Percentiles rank a stretch among this genome's conserved stretches.
phyloP scores from a whole-genome alignment of 2,329 filamentous ascomycete genomes.

The Aspergillus sp. region DNA sequence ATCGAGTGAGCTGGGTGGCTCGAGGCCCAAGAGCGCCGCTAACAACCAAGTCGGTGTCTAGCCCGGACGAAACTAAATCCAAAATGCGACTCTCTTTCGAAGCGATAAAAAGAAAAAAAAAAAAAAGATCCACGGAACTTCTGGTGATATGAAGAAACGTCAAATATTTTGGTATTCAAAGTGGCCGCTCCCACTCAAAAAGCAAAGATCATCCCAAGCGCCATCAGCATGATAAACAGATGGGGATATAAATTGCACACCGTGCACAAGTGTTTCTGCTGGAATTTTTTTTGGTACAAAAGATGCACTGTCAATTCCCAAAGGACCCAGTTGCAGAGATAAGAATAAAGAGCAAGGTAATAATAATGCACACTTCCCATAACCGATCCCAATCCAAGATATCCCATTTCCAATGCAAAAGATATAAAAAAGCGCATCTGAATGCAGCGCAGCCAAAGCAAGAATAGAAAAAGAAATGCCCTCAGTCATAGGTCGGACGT shows the following conservation, averaged over 20 bases:
- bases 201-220: neutral
- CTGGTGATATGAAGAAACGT: neutral
- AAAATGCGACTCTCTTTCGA: neutral
- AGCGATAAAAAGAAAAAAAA: no score
- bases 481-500: neutral
- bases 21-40: neutral
- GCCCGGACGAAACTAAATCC: no score
- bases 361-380: conserved; percentile 5
- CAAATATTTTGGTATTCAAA: neutral
- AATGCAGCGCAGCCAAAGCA: neutral
- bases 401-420: conserved; percentile 15
- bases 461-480: neutral
- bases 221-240: conserved; percentile 11
- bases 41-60: neutral
- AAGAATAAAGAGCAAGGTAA: neutral
- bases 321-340: neutral
- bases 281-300: conserved; percentile 7
- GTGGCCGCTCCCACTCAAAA: neutral
- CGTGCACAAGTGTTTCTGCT: conserved; percentile 4
- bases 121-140: neutral
- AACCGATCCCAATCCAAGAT: conserved; percentile 9
- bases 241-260: conserved; percentile 14
- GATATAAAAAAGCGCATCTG: conserved; percentile 1
- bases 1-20: neutral
- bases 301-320: conserved; percentile 3